Evolutionary conservation across 164 flowering plant genomes (phyloP).

Genomic region (Nymphaea thermarum): DNA sequence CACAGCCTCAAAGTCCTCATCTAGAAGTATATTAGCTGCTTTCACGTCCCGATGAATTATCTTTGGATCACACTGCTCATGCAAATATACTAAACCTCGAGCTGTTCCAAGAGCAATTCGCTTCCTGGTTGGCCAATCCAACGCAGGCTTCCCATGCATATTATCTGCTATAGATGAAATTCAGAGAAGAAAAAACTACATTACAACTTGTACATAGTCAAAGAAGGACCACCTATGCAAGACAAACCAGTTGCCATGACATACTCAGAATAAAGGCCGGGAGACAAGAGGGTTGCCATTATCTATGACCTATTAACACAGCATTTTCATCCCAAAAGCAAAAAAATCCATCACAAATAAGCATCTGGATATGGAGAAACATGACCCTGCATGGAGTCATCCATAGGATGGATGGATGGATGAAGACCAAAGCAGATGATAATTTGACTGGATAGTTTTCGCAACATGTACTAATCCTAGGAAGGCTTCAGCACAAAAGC

Average conservation of each 20-base stretch:
- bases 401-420: too few species aligned
- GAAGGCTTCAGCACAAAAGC: background rate
- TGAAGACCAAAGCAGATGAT: too few species aligned
- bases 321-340: too few species aligned
- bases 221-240: too few species aligned
- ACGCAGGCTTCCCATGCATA: conserved; percentile 42
- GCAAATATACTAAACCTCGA: conserved; percentile 68
- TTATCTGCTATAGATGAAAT: conserved; percentile 26
- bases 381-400: too few species aligned
- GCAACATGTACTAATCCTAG: background rate
- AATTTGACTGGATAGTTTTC: too few species aligned
- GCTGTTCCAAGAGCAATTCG: conserved; percentile 75
- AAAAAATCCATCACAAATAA: too few species aligned
- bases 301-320: too few species aligned
- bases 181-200: background rate
- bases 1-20: conserved; percentile 79
- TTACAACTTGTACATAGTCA: background rate
- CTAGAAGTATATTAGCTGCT: conserved; percentile 80
- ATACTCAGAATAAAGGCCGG: too few species aligned
- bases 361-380: too few species aligned
- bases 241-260: too few species aligned
- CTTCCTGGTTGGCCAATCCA: conserved; percentile 71
- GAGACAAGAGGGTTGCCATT: too few species aligned
- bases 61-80: conserved; percentile 84
- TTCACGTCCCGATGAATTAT: conserved; percentile 88